phyloP scores from a whole-genome alignment of 768 basidiomycete species.

The Leccinum disarticulatum region DNA sequence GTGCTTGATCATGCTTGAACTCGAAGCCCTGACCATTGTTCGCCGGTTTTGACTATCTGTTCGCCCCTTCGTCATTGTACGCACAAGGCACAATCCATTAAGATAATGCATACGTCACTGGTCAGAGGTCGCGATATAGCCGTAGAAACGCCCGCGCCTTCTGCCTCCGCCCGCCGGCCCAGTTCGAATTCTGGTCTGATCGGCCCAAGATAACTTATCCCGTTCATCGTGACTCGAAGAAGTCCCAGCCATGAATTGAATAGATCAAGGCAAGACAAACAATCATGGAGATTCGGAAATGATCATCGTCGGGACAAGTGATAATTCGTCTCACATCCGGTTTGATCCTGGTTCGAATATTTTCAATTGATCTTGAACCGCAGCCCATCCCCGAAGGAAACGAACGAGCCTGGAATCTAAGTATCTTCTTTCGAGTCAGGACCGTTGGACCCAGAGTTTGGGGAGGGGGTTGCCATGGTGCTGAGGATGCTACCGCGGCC shows the following conservation, averaged over 20 bases:
- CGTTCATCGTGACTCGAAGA: background rate
- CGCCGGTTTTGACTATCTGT: conserved; percentile 16
- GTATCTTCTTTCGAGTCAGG: background rate
- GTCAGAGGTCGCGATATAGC: background rate
- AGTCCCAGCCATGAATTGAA: background rate
- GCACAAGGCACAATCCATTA: background rate
- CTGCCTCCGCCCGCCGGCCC: background rate
- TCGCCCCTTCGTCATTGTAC: conserved; percentile 5
- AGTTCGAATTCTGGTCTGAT: background rate
- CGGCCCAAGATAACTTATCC: background rate
- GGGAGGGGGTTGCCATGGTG: conserved; percentile 8
- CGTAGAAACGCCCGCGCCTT: background rate
- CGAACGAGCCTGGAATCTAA: background rate
- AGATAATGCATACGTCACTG: background rate
- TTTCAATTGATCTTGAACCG: background rate
- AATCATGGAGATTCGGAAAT: background rate
- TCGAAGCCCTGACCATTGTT: conserved; percentile 15
- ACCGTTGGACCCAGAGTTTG: background rate
- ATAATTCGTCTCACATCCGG: background rate
- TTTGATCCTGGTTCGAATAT: background rate
- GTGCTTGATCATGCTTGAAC: conserved; percentile 6
- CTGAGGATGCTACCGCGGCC: background rate
- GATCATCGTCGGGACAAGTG: background rate
- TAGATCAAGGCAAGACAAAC: background rate
- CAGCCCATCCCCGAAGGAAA: background rate